Base-by-base conservation (phyloP, 345 rosid genomes). In the Durio zibethinus region DNA sequence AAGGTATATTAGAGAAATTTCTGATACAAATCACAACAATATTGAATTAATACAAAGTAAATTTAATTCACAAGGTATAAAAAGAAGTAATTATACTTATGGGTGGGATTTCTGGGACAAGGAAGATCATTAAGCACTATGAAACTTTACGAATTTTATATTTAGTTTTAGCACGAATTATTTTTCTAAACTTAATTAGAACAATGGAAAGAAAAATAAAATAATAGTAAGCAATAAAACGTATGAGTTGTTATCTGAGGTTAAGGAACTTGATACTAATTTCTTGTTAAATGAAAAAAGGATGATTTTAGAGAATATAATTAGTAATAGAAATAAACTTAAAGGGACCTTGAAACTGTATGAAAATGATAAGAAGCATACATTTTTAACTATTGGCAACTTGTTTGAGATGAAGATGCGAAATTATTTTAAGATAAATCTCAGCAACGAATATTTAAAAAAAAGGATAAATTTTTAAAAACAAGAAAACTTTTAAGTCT, bases 371-470 rank as follows among this genome's bases (percentile, higher is more conserved):
- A 73, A n/a, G 69, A 77, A 62, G 73, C 96, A 87, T 85, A 93
- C 97, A 89, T 85, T 4, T 10, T 0, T 2, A 74, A 52, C 64
- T 77, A 82, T 38, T 25, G 76, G 84, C 98, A 95, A 77, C 89
- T 78, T 31, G 5, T 0, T 21, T 56, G 2, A 76, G 87, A 54
- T 71, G 89, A 50, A 33, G 82, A 80, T 0, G 92, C 87, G 80
- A 95, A 95, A 75, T 85, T 95, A 89, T 95, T 95, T 79, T 90
- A 89, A 57, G 99, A 95, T 72, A 93, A 80, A 83, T 95, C 99
- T 3, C 99, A 93, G 90, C 65, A 79, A 79, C 35, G 43, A 76
- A n/a, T 38, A 36, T 29, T 56, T 5, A n/a, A 74, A 52, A 48
- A 38, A 63, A 27, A 74, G 31, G 4, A 29, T 21, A 21, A 40